Evolutionary conservation across 352 stramenopile genomes (phyloP).

Genomic region (Phytophthora fragariae): DNA sequence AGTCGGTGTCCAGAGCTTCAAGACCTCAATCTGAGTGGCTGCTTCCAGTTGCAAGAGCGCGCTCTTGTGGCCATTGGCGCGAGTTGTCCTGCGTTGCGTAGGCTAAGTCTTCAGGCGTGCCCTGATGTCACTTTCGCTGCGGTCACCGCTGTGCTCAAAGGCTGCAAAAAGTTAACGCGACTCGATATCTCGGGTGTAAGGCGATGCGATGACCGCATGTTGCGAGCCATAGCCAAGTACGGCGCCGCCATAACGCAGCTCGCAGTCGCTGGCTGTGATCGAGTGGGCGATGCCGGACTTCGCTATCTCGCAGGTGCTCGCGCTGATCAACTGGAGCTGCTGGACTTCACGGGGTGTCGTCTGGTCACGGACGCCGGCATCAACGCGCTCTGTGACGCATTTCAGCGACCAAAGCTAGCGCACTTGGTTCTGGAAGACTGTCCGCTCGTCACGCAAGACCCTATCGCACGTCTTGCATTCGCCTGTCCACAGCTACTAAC

Average conservation of each 20-base stretch:
- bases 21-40: constrained; percentile 70
- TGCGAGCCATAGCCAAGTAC: constrained; percentile 53
- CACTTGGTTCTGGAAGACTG: constrained; percentile 73
- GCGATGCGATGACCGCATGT: constrained; percentile 70
- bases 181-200: constrained; percentile 67
- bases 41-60: constrained; percentile 86
- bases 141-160: constrained; percentile 66
- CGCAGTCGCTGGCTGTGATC: constrained; percentile 66
- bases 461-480: constrained; percentile 65
- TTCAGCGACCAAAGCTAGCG: constrained; percentile 55
- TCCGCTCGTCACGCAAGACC: constrained; percentile 67
- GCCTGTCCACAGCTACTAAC: constrained; percentile 74
- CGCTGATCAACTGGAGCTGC: constrained; percentile 66
- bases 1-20: constrained; percentile 58
- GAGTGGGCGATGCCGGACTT: constrained; percentile 65
- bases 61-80: constrained; percentile 80
- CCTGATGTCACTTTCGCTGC: constrained; percentile 79
- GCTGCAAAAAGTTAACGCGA: constrained; percentile 49
- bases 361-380: constrained; percentile 66
- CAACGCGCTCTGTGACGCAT: constrained; percentile 58
- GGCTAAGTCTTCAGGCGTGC: constrained; percentile 86
- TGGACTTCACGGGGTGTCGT: constrained; percentile 67
- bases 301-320: constrained; percentile 49
- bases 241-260: constrained; percentile 53
- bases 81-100: constrained; percentile 59